Percentiles rank a stretch among this genome's conserved stretches.
These are phyloP conservation scores for Acanthamoeba triangularis DNA, from an alignment of 208 protist species.

Conservation along the genomic window DNA sequence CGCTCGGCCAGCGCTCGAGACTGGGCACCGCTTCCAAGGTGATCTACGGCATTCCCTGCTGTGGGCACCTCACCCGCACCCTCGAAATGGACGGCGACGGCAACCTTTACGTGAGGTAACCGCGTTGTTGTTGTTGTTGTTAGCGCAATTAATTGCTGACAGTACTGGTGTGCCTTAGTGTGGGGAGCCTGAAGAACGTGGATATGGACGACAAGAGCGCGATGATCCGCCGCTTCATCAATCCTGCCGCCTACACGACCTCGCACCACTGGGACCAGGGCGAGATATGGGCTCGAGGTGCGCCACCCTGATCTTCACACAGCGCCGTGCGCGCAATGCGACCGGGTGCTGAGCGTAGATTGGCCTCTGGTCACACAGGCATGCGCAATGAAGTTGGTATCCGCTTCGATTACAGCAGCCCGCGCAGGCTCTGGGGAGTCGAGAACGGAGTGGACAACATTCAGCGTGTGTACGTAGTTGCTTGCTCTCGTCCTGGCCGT, in stretches of 20 bases:
- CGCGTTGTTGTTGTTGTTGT: background rate
- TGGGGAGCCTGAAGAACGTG: constrained; percentile 27
- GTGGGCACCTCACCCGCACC: constrained; percentile 32
- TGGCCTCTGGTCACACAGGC: background rate
- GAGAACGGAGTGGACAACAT: constrained; percentile 53
- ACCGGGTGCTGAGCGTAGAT: background rate
- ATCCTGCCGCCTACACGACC: background rate
- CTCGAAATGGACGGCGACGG: constrained; percentile 37
- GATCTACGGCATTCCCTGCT: background rate
- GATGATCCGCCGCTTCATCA: constrained; percentile 28
- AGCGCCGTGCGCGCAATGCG: background rate
- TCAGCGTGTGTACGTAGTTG: background rate
- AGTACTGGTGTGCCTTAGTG: background rate
- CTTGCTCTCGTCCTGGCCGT: background rate
- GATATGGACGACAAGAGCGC: constrained; percentile 6
- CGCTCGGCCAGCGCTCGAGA: background rate
- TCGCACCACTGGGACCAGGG: background rate
- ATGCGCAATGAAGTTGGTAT: constrained; percentile 46
- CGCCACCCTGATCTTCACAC: background rate
- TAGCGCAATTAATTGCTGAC: too few species aligned
- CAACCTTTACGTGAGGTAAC: constrained; percentile 21
- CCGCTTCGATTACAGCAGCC: background rate
- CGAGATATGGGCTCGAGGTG: constrained; percentile 10
- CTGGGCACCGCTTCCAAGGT: background rate
- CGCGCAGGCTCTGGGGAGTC: constrained; percentile 38